These are phyloP conservation scores for Angomonas deanei DNA, from an alignment of 208 protist genomes.

Conservation along the genomic window DNA sequence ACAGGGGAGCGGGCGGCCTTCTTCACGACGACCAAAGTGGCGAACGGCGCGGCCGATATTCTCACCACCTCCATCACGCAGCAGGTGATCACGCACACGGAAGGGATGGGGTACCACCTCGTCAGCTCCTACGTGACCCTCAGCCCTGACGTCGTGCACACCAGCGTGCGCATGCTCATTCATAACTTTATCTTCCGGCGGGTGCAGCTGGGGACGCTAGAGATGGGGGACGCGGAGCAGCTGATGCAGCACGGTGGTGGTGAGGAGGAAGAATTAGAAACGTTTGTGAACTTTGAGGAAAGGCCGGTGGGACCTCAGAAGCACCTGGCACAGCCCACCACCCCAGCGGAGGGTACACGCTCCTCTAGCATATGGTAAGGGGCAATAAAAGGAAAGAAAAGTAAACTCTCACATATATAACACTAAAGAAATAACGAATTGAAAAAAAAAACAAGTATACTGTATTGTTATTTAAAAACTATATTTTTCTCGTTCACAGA, in stretches of 20 bases:
- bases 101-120: constrained; percentile 74
- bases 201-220: constrained; percentile 34
- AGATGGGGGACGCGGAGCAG: constrained; percentile 34
- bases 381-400: not conserved
- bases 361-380: constrained; percentile 29
- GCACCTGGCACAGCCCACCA: constrained; percentile 15
- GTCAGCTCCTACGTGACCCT: constrained; percentile 74
- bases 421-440: not conserved
- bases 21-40: constrained; percentile 83
- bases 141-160: constrained; percentile 81
- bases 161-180: constrained; percentile 82
- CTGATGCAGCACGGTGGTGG: not conserved
- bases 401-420: not conserved
- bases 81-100: constrained; percentile 77
- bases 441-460: constrained; percentile 1
- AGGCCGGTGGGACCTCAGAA: constrained; percentile 57
- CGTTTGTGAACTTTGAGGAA: constrained; percentile 58
- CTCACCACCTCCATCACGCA: constrained; percentile 82
- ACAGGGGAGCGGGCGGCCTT: constrained; percentile 82
- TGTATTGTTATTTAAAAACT: not conserved
- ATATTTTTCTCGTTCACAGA: constrained; percentile 9
- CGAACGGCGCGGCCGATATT: constrained; percentile 79
- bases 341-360: constrained; percentile 23
- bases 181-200: constrained; percentile 85
- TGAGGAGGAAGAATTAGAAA: constrained; percentile 37